Evolutionary conservation across 2,329 filamentous ascomycete genomes (phyloP).

Genomic region (Dothistroma pini): DNA sequence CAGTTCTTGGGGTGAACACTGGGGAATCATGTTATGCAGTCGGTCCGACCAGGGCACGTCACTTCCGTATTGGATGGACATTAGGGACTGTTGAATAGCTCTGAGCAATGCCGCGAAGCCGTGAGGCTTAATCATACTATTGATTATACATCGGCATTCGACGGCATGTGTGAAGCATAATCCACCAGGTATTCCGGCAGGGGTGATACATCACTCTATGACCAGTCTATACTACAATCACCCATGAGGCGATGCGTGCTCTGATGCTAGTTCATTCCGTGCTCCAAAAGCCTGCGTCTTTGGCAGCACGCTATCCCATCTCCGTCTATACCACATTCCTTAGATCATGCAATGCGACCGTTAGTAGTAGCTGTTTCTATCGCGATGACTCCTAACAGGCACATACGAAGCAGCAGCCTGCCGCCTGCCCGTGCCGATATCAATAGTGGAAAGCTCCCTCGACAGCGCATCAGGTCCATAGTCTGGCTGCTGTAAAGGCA

Average conservation of each 20-base stretch:
- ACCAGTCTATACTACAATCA: neutral
- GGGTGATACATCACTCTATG: neutral
- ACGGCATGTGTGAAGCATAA: neutral
- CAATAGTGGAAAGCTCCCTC: constrained; percentile 62
- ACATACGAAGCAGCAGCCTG: constrained; percentile 26
- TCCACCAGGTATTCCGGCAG: neutral
- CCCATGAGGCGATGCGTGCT: neutral
- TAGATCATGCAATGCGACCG: neutral
- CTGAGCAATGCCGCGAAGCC: too few species aligned
- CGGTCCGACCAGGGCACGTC: neutral
- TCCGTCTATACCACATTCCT: neutral
- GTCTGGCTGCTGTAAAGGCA: constrained; percentile 19
- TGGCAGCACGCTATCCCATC: neutral
- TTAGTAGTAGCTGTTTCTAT: constrained; percentile 31
- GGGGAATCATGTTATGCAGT: neutral
- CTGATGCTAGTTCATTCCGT: neutral
- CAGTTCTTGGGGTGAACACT: too few species aligned
- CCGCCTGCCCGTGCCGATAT: constrained; percentile 37
- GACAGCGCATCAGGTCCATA: constrained; percentile 57
- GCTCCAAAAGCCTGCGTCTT: neutral
- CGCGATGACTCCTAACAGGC: constrained; percentile 33
- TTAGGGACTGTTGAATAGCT: too few species aligned
- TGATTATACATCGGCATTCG: neutral
- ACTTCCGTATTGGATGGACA: too few species aligned
- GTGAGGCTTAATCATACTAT: too few species aligned